These are phyloP conservation scores for Hippophae rhamnoides DNA, from an alignment of 306 rosid genomes.

Conservation along the genomic window DNA sequence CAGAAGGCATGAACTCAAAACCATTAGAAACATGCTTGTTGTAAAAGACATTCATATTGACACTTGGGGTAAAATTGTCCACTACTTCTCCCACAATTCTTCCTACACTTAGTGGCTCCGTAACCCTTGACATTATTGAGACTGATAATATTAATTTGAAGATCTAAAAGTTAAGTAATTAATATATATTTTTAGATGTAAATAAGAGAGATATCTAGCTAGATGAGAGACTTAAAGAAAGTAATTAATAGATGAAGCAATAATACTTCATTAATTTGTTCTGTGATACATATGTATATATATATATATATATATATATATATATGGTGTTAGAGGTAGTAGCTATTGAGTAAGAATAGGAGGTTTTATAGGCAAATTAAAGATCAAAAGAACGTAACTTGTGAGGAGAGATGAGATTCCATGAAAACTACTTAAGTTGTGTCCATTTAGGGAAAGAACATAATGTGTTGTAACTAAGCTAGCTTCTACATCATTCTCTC, in stretches of 20 bases:
- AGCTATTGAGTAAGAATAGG: slow-evolving; percentile 3
- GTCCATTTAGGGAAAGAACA: slow-evolving; percentile 30
- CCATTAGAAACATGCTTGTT: slow-evolving; percentile 61
- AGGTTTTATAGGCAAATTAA: slow-evolving; percentile 36
- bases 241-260: background rate
- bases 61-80: slow-evolving; percentile 67
- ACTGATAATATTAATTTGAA: no score
- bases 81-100: slow-evolving; percentile 89
- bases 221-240: no score
- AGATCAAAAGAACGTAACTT: background rate
- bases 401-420: slow-evolving; percentile 27
- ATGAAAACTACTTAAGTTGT: slow-evolving; percentile 9
- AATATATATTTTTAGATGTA: background rate
- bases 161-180: no score
- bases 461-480: background rate
- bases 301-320: no score
- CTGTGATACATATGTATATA: slow-evolving; percentile 9
- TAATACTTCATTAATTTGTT: background rate
- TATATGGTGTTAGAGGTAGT: slow-evolving; percentile 6
- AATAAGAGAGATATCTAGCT: background rate
- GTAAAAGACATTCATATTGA: slow-evolving; percentile 59
- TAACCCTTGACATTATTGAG: slow-evolving; percentile 31
- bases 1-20: slow-evolving; percentile 66
- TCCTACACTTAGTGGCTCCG: slow-evolving; percentile 55
- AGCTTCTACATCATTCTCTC: no score